These are phyloP conservation scores for Mycosphaerella sp. DNA, from an alignment of 2,329 filamentous ascomycete genomes.

Conservation along the genomic window DNA sequence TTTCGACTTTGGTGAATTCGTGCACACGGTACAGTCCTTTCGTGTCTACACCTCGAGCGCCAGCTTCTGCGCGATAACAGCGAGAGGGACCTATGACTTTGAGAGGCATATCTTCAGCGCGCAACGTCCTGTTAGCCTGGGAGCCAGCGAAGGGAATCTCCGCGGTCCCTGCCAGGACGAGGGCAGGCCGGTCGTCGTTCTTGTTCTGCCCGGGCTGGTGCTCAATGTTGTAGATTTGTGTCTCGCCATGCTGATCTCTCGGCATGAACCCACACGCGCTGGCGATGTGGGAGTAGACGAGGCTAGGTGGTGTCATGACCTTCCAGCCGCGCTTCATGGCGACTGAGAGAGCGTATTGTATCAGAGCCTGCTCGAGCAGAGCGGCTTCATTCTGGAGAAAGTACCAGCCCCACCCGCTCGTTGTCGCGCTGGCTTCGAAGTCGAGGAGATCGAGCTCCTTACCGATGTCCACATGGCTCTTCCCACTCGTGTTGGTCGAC, in stretches of 20 bases:
- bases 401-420: slow-evolving; percentile 96
- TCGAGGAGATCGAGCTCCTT: slow-evolving; percentile 82
- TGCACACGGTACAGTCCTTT: slow-evolving; percentile 96
- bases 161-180: slow-evolving; percentile 78
- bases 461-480: slow-evolving; percentile 65
- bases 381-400: slow-evolving; percentile 88
- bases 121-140: slow-evolving; percentile 67
- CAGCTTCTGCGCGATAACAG: slow-evolving; percentile 95
- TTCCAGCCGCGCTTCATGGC: slow-evolving; percentile 71
- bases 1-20: slow-evolving; percentile 97
- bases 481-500: slow-evolving; percentile 1
- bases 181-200: slow-evolving; percentile 57
- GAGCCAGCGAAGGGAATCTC: slow-evolving; percentile 93
- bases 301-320: slow-evolving; percentile 73
- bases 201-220: slow-evolving; percentile 58
- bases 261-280: slow-evolving; percentile 91
- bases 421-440: slow-evolving; percentile 72
- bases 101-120: slow-evolving; percentile 61
- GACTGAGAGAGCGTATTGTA: slow-evolving; percentile 75
- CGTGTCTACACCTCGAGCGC: slow-evolving; percentile 79
- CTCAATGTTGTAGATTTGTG: slow-evolving; percentile 75
- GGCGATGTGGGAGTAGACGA: slow-evolving; percentile 89
- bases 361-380: slow-evolving; percentile 86
- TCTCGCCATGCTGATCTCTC: slow-evolving; percentile 81
- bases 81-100: slow-evolving; percentile 78